Percentiles rank a stretch among this genome's conserved stretches.
Conservation (phyloP, 768 basidiomycete genomes). For the Galerina marginata region DNA sequence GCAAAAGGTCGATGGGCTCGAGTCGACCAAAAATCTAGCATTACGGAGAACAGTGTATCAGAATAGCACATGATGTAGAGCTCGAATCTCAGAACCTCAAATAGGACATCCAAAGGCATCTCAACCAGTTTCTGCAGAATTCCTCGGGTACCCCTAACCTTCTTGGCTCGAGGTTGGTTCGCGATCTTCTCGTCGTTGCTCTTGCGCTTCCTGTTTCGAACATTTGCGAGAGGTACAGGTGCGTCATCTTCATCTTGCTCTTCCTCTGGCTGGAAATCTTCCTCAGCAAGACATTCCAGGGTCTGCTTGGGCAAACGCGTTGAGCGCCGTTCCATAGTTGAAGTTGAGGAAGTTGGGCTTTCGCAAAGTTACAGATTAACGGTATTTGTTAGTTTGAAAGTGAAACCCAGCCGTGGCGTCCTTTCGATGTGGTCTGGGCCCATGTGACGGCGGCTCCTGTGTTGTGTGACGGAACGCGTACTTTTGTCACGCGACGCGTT, state of each 20-base stretch:
- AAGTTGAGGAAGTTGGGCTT: neutral
- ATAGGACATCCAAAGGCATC: conserved; percentile 33
- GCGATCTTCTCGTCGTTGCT: neutral
- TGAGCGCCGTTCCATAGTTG: conserved; percentile 10
- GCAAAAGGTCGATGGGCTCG: conserved; percentile 49
- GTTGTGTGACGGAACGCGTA: neutral
- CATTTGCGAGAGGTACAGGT: neutral
- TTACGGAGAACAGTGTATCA: neutral
- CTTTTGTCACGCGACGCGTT: conserved; percentile 4
- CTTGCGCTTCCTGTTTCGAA: conserved; percentile 4
- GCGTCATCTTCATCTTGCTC: neutral
- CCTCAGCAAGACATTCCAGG: neutral
- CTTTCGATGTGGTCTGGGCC: neutral
- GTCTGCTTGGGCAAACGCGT: neutral
- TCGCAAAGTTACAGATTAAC: neutral
- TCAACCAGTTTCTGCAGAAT: conserved; percentile 24
- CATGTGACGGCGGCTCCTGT: neutral
- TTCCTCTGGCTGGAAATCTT: neutral
- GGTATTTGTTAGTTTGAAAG: conserved; percentile 1
- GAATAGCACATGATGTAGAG: neutral
- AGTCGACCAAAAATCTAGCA: conserved; percentile 47
- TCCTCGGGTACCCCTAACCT: conserved; percentile 26
- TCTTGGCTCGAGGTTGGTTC: conserved; percentile 12
- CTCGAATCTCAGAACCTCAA: conserved; percentile 24
- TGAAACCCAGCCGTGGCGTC: neutral